Evolutionary conservation across 73 alveolate species (phyloP).

Genomic region (Stentor roeselii): DNA sequence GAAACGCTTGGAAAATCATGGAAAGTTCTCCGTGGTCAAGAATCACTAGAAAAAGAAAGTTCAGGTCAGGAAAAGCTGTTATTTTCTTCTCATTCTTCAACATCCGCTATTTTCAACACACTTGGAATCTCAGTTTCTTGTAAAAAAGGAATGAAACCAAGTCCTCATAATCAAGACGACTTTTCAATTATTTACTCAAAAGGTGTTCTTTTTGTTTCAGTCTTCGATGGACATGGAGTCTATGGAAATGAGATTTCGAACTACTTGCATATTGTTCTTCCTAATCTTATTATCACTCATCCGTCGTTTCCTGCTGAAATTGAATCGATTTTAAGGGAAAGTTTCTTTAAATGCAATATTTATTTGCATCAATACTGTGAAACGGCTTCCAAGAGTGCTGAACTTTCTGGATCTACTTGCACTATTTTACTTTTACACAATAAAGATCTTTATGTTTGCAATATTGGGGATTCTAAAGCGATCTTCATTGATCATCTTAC

Average conservation of each 20-base stretch:
- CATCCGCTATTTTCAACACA: not conserved
- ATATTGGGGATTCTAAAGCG: slow-evolving; percentile 67
- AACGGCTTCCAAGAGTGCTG: not conserved
- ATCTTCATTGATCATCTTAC: slow-evolving; percentile 10
- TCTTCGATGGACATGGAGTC: slow-evolving; percentile 28
- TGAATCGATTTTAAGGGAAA: not conserved
- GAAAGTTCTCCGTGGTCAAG: not conserved
- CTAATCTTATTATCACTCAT: slow-evolving; percentile 36
- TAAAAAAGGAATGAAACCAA: slow-evolving; percentile 25
- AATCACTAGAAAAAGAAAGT: not conserved
- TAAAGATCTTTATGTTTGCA: slow-evolving; percentile 21
- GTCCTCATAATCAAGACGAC: slow-evolving; percentile 13
- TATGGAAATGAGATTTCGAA: not conserved
- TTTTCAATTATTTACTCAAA: not conserved
- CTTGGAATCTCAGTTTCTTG: slow-evolving; percentile 15
- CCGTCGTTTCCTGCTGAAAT: not conserved
- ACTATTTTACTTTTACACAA: not conserved
- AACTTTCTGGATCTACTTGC: slow-evolving; percentile 25
- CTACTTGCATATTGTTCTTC: not conserved
- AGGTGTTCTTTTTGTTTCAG: not conserved
- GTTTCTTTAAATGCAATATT: not conserved
- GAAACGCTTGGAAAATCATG: not conserved
- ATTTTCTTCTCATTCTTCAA: not conserved
- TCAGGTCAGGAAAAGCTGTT: not conserved
- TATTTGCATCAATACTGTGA: not conserved